Evolutionary conservation across 2,329 filamentous ascomycete species (phyloP).

Genomic region (Aspergillus versicolor): DNA sequence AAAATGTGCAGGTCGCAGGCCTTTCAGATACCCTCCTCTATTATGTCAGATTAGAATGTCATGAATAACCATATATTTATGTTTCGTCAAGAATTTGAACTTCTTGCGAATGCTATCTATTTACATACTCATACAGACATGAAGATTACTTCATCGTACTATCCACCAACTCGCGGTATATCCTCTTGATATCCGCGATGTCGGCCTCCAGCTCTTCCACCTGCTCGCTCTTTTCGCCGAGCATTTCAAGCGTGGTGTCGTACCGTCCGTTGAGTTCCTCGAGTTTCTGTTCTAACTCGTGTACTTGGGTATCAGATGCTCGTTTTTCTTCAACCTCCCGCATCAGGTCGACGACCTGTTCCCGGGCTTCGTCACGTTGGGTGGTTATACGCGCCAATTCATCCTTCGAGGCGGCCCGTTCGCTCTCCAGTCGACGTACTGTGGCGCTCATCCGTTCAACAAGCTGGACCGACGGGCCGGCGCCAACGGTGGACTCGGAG

Average conservation of each 20-base stretch:
- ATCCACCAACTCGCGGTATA: conserved; percentile 91
- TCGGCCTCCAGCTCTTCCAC: conserved; percentile 89
- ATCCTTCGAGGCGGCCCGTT: conserved; percentile 85
- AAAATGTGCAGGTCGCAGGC: background rate
- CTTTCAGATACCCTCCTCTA: conserved; percentile 12
- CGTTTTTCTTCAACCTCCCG: conserved; percentile 75
- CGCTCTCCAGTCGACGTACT: conserved; percentile 84
- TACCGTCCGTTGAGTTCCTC: conserved; percentile 72
- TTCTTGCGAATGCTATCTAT: conserved; percentile 8
- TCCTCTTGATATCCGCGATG: conserved; percentile 88
- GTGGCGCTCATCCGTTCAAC: conserved; percentile 95
- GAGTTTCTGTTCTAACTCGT: conserved; percentile 67
- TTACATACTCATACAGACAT: conserved; percentile 5
- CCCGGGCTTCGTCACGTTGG: conserved; percentile 90
- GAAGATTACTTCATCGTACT: conserved; percentile 66
- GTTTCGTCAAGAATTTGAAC: background rate
- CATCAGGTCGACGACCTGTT: conserved; percentile 88
- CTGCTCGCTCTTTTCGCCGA: conserved; percentile 94
- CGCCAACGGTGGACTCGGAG: conserved; percentile 83
- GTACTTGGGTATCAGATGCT: conserved; percentile 58
- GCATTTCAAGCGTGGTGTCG: conserved; percentile 86
- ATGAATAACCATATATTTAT: background rate
- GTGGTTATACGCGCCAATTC: conserved; percentile 75
- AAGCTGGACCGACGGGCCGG: conserved; percentile 89
- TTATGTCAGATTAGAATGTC: background rate